Percentiles rank a stretch among this genome's conserved stretches.
phyloP scores from a whole-genome alignment of 202 grass and related monocot species.

The Setaria italica region DNA sequence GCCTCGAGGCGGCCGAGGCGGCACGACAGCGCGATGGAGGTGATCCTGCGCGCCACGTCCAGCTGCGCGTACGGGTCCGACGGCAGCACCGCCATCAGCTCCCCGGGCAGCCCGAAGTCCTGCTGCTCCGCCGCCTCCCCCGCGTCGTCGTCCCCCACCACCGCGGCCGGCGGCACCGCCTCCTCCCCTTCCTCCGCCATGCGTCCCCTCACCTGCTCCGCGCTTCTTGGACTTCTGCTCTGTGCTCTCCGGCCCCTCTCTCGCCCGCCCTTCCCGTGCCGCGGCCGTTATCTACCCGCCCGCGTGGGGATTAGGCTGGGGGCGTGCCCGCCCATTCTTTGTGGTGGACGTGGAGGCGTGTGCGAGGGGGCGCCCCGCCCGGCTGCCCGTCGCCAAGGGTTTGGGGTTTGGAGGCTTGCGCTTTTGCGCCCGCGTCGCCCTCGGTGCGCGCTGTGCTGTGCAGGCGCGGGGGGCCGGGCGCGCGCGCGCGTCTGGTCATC shows the following conservation, averaged over 20 bases:
- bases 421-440: conserved; percentile 35
- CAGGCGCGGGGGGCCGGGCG: neutral
- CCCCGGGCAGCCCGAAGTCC: conserved; percentile 70
- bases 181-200: conserved; percentile 44
- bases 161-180: neutral
- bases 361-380: too few species aligned
- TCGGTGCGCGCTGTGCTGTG: conserved; percentile 22
- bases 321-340: neutral
- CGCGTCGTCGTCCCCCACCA: conserved; percentile 27
- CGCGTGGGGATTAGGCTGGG: neutral
- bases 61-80: conserved; percentile 92
- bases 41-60: conserved; percentile 95
- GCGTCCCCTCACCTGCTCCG: conserved; percentile 10
- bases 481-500: neutral
- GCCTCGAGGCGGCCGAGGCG: conserved; percentile 73
- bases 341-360: conserved; percentile 30
- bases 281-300: conserved; percentile 28
- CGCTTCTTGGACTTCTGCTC: conserved; percentile 1
- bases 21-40: conserved; percentile 83
- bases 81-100: conserved; percentile 70
- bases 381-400: neutral
- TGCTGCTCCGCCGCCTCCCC: neutral
- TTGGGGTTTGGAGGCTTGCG: conserved; percentile 41
- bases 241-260: neutral
- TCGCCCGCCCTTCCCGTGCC: neutral